Evolutionary conservation across 257 asterid species (phyloP).

Genomic region (Misopates orontium): DNA sequence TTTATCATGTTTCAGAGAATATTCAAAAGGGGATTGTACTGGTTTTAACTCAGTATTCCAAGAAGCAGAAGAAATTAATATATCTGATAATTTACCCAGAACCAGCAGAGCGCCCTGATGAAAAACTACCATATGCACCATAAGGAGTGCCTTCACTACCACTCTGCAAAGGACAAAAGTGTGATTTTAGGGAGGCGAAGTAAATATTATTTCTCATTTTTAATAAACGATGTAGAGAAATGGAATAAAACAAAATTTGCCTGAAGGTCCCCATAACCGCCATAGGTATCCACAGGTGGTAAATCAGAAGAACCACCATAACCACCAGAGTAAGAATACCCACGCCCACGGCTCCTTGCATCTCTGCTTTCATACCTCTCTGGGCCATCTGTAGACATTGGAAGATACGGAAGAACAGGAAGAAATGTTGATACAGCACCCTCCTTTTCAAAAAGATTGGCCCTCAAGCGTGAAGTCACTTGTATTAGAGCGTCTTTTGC

Average conservation of each 20-base stretch:
- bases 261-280: constrained; percentile 60
- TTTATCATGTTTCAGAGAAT: constrained; percentile 8
- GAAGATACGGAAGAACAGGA: constrained; percentile 83
- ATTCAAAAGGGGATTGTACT: too few species aligned
- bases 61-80: not conserved
- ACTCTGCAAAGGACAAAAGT: constrained; percentile 45
- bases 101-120: constrained; percentile 74
- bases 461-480: constrained; percentile 90
- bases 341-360: constrained; percentile 67
- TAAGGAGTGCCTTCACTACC: constrained; percentile 59
- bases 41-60: too few species aligned
- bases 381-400: constrained; percentile 63
- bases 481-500: constrained; percentile 89
- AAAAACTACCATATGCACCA: constrained; percentile 84
- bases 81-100: constrained; percentile 61
- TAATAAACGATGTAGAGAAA: not conserved
- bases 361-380: constrained; percentile 76
- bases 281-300: constrained; percentile 65
- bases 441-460: constrained; percentile 87
- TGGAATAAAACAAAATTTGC: constrained; percentile 35
- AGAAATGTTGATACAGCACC: constrained; percentile 68
- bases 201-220: constrained; percentile 7
- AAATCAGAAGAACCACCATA: constrained; percentile 60
- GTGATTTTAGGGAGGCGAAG: constrained; percentile 4
- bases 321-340: constrained; percentile 69